These are phyloP conservation scores for Apiospora marii DNA, from an alignment of 2,329 filamentous ascomycete species.

Conservation along the genomic window DNA sequence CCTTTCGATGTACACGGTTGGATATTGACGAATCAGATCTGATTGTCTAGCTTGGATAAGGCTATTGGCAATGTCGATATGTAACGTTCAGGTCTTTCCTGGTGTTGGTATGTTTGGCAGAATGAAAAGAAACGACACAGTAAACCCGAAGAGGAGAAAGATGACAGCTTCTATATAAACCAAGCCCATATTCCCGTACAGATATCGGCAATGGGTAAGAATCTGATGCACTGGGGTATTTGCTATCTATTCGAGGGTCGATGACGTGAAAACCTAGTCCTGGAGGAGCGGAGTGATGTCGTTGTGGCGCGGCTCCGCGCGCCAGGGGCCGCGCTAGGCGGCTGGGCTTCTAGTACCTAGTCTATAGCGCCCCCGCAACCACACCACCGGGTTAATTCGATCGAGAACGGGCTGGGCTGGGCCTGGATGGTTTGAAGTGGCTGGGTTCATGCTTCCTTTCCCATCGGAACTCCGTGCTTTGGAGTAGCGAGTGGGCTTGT, in stretches of 20 bases:
- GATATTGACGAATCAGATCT: too few relatives aligned
- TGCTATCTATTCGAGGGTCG: background rate
- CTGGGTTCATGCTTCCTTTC: background rate
- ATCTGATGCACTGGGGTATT: background rate
- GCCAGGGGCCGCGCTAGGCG: background rate
- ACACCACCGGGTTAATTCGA: background rate
- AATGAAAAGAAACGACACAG: background rate
- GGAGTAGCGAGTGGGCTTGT: background rate
- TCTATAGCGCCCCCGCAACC: background rate
- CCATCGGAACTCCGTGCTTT: background rate
- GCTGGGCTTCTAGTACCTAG: background rate
- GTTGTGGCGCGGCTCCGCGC: conserved; percentile 7
- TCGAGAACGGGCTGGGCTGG: background rate
- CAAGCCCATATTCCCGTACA: background rate
- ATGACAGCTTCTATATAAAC: background rate
- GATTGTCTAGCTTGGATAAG: too few relatives aligned
- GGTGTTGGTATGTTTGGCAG: background rate
- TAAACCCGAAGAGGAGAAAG: background rate
- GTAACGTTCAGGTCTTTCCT: background rate
- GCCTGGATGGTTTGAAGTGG: background rate
- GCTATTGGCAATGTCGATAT: background rate
- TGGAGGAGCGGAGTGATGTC: background rate
- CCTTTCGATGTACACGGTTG: background rate
- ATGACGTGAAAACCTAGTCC: background rate
- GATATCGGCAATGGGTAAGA: background rate